Evolutionary conservation across 768 basidiomycete genomes (phyloP).

Genomic region (Termitomyces sp.): DNA sequence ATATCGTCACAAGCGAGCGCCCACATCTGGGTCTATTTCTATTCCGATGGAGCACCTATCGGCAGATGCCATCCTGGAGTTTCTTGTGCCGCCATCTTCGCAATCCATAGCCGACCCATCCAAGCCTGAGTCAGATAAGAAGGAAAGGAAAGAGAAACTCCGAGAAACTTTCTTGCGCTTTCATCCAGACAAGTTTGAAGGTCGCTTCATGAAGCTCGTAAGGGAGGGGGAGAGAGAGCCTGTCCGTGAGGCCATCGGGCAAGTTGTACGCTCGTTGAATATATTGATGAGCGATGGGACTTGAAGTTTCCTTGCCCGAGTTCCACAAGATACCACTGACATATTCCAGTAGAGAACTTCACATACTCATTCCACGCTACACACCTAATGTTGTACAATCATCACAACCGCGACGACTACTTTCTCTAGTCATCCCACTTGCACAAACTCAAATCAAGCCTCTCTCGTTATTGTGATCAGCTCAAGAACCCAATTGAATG

Average conservation of each 20-base stretch:
- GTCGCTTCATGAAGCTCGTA: conserved; percentile 55
- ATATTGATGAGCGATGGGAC: conserved; percentile 36
- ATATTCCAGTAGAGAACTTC: not conserved
- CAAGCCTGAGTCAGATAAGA: conserved; percentile 27
- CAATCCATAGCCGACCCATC: conserved; percentile 7
- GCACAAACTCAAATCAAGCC: not conserved
- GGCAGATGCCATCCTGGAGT: conserved; percentile 46
- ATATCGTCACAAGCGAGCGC: conserved; percentile 19
- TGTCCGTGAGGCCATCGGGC: conserved; percentile 57
- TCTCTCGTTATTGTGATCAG: not conserved
- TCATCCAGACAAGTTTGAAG: conserved; percentile 81
- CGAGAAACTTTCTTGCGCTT: conserved; percentile 67
- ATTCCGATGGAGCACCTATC: conserved; percentile 46
- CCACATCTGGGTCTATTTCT: conserved; percentile 5
- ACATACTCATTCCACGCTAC: not conserved
- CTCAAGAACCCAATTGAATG: not conserved
- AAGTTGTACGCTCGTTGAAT: conserved; percentile 58
- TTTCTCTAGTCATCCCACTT: not conserved
- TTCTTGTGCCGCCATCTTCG: conserved; percentile 37
- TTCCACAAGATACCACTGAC: not conserved
- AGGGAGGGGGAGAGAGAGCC: conserved; percentile 36
- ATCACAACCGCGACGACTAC: not conserved
- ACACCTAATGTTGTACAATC: not conserved
- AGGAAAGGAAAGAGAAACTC: conserved; percentile 52
- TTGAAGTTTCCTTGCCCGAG: conserved; percentile 1